These are phyloP conservation scores for Wickerhamiella kazuoi DNA, from an alignment of 805 yeast genomes.

Conservation along the genomic window DNA sequence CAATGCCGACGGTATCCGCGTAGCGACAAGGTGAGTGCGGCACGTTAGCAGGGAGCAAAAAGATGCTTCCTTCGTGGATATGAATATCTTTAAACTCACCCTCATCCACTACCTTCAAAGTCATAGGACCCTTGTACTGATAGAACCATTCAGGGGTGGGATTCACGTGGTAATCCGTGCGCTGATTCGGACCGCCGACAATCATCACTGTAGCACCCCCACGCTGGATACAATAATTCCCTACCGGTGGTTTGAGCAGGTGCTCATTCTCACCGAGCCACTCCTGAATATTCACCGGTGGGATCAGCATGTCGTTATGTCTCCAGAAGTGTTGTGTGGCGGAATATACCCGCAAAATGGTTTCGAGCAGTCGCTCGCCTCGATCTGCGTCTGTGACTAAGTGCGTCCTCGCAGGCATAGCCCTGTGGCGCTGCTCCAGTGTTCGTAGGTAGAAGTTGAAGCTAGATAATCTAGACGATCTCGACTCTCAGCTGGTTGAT, in stretches of 20 bases:
- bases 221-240: slow-evolving; percentile 73
- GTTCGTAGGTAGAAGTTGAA: too few species aligned
- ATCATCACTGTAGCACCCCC: slow-evolving; percentile 92
- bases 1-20: slow-evolving; percentile 73
- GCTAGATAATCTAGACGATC: too few species aligned
- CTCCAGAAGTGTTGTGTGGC: too few species aligned
- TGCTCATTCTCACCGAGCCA: slow-evolving; percentile 70
- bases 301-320: not conserved
- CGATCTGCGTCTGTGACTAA: too few species aligned
- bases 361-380: too few species aligned
- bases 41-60: slow-evolving; percentile 61
- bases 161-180: slow-evolving; percentile 85
- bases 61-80: slow-evolving; percentile 77
- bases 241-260: slow-evolving; percentile 77
- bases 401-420: too few species aligned
- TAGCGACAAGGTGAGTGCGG: slow-evolving; percentile 87
- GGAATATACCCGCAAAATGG: too few species aligned
- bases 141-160: slow-evolving; percentile 91
- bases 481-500: too few species aligned
- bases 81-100: slow-evolving; percentile 58
- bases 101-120: slow-evolving; percentile 62
- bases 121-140: slow-evolving; percentile 75
- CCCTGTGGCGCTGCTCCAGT: too few species aligned
- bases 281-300: slow-evolving; percentile 56
- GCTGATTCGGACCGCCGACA: slow-evolving; percentile 88